phyloP scores from a whole-genome alignment of 495 filamentous ascomycete species.

The Tuber calosporum region DNA sequence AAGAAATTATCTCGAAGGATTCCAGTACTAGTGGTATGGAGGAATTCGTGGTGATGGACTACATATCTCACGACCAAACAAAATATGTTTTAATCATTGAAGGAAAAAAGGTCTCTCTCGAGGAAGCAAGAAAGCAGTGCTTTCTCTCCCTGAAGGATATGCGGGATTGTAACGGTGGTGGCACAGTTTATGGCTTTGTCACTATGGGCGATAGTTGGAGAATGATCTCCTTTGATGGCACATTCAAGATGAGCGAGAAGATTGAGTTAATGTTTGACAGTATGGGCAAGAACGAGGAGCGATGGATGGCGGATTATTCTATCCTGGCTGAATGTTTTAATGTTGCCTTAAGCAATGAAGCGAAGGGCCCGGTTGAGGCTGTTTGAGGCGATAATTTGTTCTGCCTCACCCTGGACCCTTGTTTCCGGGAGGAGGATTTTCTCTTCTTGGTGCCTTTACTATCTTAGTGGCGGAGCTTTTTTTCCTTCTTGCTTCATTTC shows the following conservation, averaged over 20 bases:
- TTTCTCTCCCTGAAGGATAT: constrained; percentile 21
- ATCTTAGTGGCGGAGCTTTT: no score
- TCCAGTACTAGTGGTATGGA: background rate
- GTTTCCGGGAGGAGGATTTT: no score
- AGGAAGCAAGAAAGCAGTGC: constrained; percentile 17
- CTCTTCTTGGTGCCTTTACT: no score
- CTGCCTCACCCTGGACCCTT: no score
- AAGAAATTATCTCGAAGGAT: constrained; percentile 8
- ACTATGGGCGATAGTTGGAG: constrained; percentile 12
- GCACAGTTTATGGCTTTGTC: constrained; percentile 18
- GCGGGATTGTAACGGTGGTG: constrained; percentile 14
- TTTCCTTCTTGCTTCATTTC: no score
- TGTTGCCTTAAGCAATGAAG: constrained; percentile 15
- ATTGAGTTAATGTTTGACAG: constrained; percentile 9
- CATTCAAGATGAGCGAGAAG: constrained; percentile 11
- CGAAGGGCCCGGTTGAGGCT: no score
- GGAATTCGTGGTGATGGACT: constrained; percentile 20
- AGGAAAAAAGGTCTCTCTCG: constrained; percentile 14
- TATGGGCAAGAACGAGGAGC: constrained; percentile 12
- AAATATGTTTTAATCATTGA: constrained; percentile 15
- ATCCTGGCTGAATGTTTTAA: constrained; percentile 18
- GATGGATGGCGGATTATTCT: constrained; percentile 19
- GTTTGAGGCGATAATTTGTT: no score
- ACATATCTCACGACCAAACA: constrained; percentile 1
- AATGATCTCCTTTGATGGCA: constrained; percentile 20